Base-by-base conservation (phyloP, 257 asterid species). In the Jacaranda mimosifolia region DNA sequence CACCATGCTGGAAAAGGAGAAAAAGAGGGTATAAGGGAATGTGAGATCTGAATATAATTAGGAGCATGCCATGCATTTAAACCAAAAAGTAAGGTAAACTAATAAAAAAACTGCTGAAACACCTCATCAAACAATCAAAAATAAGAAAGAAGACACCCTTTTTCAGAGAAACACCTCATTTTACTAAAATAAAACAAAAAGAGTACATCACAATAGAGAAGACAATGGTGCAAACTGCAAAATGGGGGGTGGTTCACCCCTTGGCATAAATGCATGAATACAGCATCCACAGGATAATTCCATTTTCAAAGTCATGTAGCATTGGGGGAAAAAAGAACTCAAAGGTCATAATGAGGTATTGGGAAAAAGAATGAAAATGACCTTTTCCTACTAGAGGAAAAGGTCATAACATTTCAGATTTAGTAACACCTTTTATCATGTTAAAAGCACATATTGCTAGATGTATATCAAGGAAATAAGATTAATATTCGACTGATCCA, bases 1-100 rank as follows among this genome's bases (percentile, higher is more conserved):
- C 98, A 83, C 97, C 89, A 57, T 95, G 99, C 99, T 95, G 89
- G 65, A 77, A 79, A 82, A 67, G 66, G 49, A 70, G 51, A 73
- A 58, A 81, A 67, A 26, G 45, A 26, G 5, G 18, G 70, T 72
- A 70, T 15, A 57, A 40, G 76, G 21, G 19, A 80, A 60, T 48
- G 73, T 26, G 72, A 68, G 66, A 74, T 32, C n/a, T 35, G 26
- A 43, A 66, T 42, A 62, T n/a, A 68, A 60, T 42, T 18, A 68
- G 52, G 32, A 52, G 60, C 73, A 68, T 21, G 17, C 35, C 68
- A 66, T 71, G 51, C 35, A 42, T 26, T 42, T 57, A 72, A 68
- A 26, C 32, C 52, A 73, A 53, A 52, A 58, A 26, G 32, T 26
- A 26, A 26, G 32, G 32, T 26, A 26, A 26, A 26, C 1, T 26